Evolutionary conservation across 140 eudicot genomes (phyloP).

Genomic region (Oenanthe javanica): DNA sequence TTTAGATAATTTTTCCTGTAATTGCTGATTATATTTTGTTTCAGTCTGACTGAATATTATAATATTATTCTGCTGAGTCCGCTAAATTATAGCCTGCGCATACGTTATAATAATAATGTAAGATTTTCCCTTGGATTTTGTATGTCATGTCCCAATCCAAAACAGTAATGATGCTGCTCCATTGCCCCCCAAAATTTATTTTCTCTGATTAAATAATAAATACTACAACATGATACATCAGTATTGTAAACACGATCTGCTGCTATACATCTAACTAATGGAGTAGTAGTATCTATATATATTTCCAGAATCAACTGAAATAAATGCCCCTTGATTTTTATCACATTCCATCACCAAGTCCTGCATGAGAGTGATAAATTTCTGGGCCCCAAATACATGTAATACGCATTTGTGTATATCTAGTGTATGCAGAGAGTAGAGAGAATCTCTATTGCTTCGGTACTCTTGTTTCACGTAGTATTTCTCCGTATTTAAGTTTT

Average conservation of each 20-base stretch:
- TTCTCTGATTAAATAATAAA: background rate
- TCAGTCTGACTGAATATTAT: background rate
- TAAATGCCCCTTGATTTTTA: slow-evolving; percentile 8
- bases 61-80: too few species aligned
- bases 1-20: too few species aligned
- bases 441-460: background rate
- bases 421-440: too few species aligned
- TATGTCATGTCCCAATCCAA: slow-evolving; percentile 7
- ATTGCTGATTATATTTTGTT: too few species aligned
- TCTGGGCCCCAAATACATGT: background rate
- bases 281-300: background rate
- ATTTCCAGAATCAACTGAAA: background rate
- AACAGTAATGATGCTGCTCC: slow-evolving; percentile 13
- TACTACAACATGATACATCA: background rate
- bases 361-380: slow-evolving; percentile 16
- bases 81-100: background rate
- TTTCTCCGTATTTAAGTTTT: background rate
- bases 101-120: background rate
- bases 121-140: background rate
- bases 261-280: slow-evolving; percentile 1
- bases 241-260: background rate
- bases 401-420: too few species aligned
- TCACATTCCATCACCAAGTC: slow-evolving; percentile 16
- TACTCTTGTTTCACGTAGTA: too few species aligned
- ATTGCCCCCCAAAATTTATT: background rate